phyloP scores from a whole-genome alignment of 306 rosid species.

The Begonia loranthoides region DNA sequence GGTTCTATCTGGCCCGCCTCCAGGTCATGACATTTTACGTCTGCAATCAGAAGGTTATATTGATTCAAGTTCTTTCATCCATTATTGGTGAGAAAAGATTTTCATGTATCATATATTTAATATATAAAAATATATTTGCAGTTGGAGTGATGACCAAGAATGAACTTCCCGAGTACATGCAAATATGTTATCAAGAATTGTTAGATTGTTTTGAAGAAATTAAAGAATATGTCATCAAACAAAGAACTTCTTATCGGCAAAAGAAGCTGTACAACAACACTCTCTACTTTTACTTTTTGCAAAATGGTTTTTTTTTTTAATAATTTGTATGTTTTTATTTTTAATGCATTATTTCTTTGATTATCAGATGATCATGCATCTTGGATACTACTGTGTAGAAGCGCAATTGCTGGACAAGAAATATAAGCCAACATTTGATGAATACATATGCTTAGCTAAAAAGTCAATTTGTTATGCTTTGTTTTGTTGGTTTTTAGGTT shows the following conservation, averaged over 20 bases:
- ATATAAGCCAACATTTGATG: slow-evolving; percentile 16
- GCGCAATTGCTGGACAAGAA: slow-evolving; percentile 15
- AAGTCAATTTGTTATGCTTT: neutral
- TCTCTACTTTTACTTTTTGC: neutral
- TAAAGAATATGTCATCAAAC: neutral
- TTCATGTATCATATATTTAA: too few relatives aligned
- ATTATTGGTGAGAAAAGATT: too few relatives aligned
- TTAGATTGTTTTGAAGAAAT: slow-evolving; percentile 1
- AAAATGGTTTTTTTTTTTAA: too few relatives aligned
- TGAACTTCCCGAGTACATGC: slow-evolving; percentile 10
- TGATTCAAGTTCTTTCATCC: too few relatives aligned
- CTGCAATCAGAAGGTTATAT: too few relatives aligned
- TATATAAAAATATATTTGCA: neutral
- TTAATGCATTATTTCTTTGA: neutral
- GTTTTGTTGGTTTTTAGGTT: too few relatives aligned
- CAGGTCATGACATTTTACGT: too few relatives aligned
- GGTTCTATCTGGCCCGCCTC: too few relatives aligned
- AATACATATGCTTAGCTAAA: slow-evolving; percentile 4
- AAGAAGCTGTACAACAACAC: slow-evolving; percentile 10
- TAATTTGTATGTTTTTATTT: neutral
- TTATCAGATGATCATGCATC: slow-evolving; percentile 3
- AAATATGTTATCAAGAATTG: slow-evolving; percentile 1
- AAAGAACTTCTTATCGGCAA: slow-evolving; percentile 6
- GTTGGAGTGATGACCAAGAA: slow-evolving; percentile 8
- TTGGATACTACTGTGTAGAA: slow-evolving; percentile 5